phyloP scores from a whole-genome alignment of 768 basidiomycete genomes.

The Naganishia friedmannii region DNA sequence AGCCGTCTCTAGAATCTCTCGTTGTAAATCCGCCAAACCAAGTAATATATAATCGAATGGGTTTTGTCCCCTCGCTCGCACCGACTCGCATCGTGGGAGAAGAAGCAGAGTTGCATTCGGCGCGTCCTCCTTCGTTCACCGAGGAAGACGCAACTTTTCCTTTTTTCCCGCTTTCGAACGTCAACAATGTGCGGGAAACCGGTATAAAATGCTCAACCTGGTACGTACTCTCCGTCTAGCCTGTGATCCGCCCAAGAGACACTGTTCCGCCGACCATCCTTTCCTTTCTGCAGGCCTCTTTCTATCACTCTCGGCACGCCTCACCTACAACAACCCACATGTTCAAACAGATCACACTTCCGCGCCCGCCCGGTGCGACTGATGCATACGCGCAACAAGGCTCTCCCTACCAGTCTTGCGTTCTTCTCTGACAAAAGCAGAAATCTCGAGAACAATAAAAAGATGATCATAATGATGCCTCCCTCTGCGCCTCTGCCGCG shows the following conservation, averaged over 20 bases:
- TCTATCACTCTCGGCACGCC: too few relatives aligned
- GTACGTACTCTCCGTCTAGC: neutral
- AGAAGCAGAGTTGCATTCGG: neutral
- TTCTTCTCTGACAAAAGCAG: neutral
- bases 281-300: too few relatives aligned
- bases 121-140: neutral
- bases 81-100: too few relatives aligned
- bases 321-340: too few relatives aligned
- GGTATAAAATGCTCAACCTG: neutral
- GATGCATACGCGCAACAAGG: neutral
- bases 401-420: neutral
- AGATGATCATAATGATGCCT: neutral
- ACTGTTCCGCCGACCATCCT: too few relatives aligned
- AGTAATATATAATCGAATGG: neutral
- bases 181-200: neutral
- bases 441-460: neutral
- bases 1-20: neutral
- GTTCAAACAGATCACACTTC: neutral
- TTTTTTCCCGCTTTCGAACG: neutral
- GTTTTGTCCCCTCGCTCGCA: too few relatives aligned
- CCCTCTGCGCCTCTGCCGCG: neutral
- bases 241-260: neutral
- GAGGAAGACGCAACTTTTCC: neutral
- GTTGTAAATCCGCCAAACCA: neutral
- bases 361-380: neutral